Evolutionary conservation across 305 asterid species (phyloP).

Genomic region (Ilex paraguariensis): DNA sequence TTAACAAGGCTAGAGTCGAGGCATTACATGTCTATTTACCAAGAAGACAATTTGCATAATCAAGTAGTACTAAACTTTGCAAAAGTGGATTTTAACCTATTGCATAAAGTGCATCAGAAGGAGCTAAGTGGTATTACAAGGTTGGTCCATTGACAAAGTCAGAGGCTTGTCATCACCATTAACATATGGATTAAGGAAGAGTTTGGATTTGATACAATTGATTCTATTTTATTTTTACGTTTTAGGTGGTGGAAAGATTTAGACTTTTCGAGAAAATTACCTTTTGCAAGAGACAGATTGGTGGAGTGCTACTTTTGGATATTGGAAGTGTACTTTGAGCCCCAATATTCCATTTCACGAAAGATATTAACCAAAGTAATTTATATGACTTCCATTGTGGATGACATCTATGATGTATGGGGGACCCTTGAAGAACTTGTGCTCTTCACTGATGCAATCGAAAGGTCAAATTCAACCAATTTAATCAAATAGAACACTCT

Average conservation of each 20-base stretch:
- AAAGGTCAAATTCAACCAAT: background rate
- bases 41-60: background rate
- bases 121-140: slow-evolving; percentile 21
- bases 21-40: slow-evolving; percentile 8
- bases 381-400: background rate
- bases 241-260: slow-evolving; percentile 20
- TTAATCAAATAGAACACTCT: no score
- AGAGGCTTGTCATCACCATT: no score
- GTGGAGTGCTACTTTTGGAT: slow-evolving; percentile 20
- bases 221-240: background rate
- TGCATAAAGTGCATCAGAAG: slow-evolving; percentile 21
- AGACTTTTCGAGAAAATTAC: background rate
- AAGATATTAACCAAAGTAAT: background rate
- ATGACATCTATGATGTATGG: background rate
- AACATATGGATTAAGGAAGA: no score
- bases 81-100: slow-evolving; percentile 21
- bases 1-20: slow-evolving; percentile 5
- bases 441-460: background rate
- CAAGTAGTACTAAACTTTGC: slow-evolving; percentile 13
- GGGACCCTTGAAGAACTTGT: background rate
- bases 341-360: background rate
- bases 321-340: slow-evolving; percentile 15
- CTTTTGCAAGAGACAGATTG: slow-evolving; percentile 18
- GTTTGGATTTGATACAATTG: no score
- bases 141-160: background rate